Evolutionary conservation across 768 basidiomycete genomes (phyloP).

Genomic region (Kwoniella pini): DNA sequence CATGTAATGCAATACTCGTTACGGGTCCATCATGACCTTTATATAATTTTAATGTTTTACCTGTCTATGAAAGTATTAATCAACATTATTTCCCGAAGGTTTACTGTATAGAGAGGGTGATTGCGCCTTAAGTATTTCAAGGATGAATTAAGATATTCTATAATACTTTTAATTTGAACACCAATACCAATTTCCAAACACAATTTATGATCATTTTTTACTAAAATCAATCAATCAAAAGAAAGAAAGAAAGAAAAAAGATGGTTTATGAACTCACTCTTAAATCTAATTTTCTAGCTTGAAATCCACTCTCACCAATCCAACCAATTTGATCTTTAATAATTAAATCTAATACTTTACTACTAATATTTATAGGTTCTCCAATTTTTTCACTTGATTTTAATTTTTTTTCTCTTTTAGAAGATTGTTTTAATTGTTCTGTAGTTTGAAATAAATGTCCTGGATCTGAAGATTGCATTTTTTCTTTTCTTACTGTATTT

Average conservation of each 20-base stretch:
- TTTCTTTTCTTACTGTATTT: not conserved
- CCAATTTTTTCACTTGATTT: slow-evolving; percentile 71
- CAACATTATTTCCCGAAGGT: too few species aligned
- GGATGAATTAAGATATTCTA: too few species aligned
- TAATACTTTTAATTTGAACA: too few species aligned
- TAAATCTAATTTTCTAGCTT: slow-evolving; percentile 71
- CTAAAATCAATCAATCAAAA: too few species aligned
- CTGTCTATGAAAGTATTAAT: slow-evolving; percentile 61
- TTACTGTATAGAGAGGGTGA: too few species aligned
- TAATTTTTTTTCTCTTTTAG: slow-evolving; percentile 65
- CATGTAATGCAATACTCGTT: slow-evolving; percentile 70
- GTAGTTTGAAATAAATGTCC: slow-evolving; percentile 71
- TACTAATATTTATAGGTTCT: slow-evolving; percentile 71
- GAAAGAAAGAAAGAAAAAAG: not conserved
- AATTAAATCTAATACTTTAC: slow-evolving; percentile 72
- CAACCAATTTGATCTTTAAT: slow-evolving; percentile 70
- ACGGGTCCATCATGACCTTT: slow-evolving; percentile 87
- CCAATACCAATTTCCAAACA: too few species aligned
- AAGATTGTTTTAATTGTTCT: slow-evolving; percentile 66
- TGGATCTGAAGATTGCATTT: slow-evolving; percentile 58
- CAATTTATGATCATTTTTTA: too few species aligned
- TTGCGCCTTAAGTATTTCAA: too few species aligned
- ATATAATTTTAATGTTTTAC: slow-evolving; percentile 72
- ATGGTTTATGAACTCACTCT: slow-evolving; percentile 60
- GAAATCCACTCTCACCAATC: slow-evolving; percentile 83